Percentiles rank a stretch among this genome's conserved stretches.
Evolutionary conservation across 306 rosid species (phyloP).

Genomic region (Cucurbita pepo): DNA sequence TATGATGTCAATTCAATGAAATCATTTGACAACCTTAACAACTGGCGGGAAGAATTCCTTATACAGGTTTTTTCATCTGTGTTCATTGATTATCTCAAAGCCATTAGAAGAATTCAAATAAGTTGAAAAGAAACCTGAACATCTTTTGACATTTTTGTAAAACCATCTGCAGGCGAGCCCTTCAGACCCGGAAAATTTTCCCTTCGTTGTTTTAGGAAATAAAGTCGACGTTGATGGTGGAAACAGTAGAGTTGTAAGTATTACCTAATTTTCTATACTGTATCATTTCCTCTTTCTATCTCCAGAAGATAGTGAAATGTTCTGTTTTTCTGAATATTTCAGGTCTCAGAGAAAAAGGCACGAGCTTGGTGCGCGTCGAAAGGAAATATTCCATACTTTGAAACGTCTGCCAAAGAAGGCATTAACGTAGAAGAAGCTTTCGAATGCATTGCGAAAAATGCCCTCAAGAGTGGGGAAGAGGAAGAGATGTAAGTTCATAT

Average conservation of each 20-base stretch:
- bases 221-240: constrained; percentile 94
- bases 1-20: constrained; percentile 95
- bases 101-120: background rate
- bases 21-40: constrained; percentile 91
- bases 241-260: constrained; percentile 86
- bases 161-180: constrained; percentile 80
- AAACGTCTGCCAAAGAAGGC: constrained; percentile 99
- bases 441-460: constrained; percentile 88
- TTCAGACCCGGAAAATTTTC: constrained; percentile 96
- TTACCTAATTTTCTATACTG: background rate
- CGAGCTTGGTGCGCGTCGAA: constrained; percentile 99
- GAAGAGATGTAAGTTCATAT: constrained; percentile 81
- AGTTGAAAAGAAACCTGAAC: background rate
- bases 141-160: constrained; percentile 3
- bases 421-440: constrained; percentile 94
- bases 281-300: background rate
- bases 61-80: constrained; percentile 48
- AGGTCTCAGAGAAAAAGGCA: constrained; percentile 97
- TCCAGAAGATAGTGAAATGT: background rate
- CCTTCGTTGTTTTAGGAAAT: constrained; percentile 95
- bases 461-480: constrained; percentile 91
- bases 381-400: constrained; percentile 95
- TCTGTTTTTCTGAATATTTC: constrained; percentile 4
- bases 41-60: constrained; percentile 97
- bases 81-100: background rate